Evolutionary conservation across 768 basidiomycete species (phyloP).

Genomic region (Amanita molliuscula): DNA sequence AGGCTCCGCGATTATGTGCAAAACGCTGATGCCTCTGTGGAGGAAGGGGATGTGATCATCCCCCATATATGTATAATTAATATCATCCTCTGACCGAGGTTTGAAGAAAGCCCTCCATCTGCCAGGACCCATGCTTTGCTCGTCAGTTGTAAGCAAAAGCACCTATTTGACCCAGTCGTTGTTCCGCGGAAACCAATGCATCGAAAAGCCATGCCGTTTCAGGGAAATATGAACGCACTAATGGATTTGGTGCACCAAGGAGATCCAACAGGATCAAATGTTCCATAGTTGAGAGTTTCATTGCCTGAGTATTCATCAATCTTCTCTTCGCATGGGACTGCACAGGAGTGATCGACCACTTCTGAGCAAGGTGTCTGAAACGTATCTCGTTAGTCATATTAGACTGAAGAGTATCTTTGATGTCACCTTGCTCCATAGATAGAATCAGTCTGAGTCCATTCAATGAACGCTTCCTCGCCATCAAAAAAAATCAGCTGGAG

Average conservation of each 20-base stretch:
- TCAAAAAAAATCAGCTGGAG: slow-evolving; percentile 94
- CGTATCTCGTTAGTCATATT: background rate
- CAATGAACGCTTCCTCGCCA: slow-evolving; percentile 91
- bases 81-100: slow-evolving; percentile 28
- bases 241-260: slow-evolving; percentile 68
- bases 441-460: slow-evolving; percentile 85
- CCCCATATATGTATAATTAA: slow-evolving; percentile 52
- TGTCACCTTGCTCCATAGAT: slow-evolving; percentile 87
- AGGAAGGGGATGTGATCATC: slow-evolving; percentile 96
- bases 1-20: slow-evolving; percentile 84
- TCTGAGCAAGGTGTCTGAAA: slow-evolving; percentile 74
- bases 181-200: slow-evolving; percentile 61
- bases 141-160: slow-evolving; percentile 42
- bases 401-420: slow-evolving; percentile 8
- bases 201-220: slow-evolving; percentile 94
- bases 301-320: slow-evolving; percentile 41
- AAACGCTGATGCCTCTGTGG: slow-evolving; percentile 66
- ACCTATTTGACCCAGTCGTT: slow-evolving; percentile 53
- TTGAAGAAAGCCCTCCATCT: slow-evolving; percentile 61
- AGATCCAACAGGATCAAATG: slow-evolving; percentile 91
- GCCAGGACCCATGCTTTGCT: slow-evolving; percentile 32
- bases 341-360: slow-evolving; percentile 69
- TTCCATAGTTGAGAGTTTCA: slow-evolving; percentile 71
- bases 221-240: slow-evolving; percentile 70
- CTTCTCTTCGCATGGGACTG: slow-evolving; percentile 49